A percentile compares a stretch with the other conserved stretches of the same genome.
Conservation (phyloP, 1,284 basidiomycete species). For the Puccinia novopanici region DNA sequence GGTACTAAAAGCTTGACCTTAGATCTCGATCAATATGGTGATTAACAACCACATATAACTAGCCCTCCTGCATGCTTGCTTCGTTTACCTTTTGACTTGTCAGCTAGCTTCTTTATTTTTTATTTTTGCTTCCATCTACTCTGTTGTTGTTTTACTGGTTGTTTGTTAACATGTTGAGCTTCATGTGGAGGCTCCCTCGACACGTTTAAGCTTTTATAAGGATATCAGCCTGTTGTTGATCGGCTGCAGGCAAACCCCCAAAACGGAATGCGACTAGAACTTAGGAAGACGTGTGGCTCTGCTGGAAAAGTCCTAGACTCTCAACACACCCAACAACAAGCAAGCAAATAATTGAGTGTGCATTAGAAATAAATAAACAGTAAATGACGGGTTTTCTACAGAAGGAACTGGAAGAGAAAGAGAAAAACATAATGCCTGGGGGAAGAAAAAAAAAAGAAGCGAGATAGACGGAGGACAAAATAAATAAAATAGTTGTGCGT, state of each 20-base stretch:
- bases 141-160: constrained; percentile 10
- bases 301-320: too few species aligned
- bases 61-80: not conserved
- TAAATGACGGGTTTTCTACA: not conserved
- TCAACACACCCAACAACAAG: not conserved
- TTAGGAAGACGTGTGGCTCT: too few species aligned
- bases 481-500: not conserved
- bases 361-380: constrained; percentile 2
- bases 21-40: constrained; percentile 66
- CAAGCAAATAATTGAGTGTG: not conserved
- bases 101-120: not conserved
- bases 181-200: not conserved
- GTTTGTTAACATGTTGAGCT: not conserved
- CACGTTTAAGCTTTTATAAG: too few species aligned
- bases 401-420: not conserved
- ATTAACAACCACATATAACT: too few species aligned
- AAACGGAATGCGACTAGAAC: too few species aligned
- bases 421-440: not conserved
- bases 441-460: not conserved
- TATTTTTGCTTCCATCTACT: not conserved
- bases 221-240: too few species aligned
- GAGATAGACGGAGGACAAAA: not conserved
- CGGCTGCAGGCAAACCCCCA: too few species aligned
- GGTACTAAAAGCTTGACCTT: constrained; percentile 84
- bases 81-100: too few species aligned